Base-by-base conservation (phyloP, 768 basidiomycete species). In the Tulasnella calospora region DNA sequence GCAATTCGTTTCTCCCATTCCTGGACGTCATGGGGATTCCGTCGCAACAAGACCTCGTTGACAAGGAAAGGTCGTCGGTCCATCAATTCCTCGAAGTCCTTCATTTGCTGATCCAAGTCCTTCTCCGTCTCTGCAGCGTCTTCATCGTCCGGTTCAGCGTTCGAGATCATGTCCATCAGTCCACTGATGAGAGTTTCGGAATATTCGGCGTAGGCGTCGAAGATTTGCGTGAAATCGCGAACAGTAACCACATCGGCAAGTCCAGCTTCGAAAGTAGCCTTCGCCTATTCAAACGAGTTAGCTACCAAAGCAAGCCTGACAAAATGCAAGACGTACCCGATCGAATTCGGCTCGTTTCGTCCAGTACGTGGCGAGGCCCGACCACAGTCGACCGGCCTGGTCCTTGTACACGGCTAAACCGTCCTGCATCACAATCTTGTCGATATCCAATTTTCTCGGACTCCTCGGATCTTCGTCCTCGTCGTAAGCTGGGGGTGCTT, bases 1-100 rank as follows among this genome's bases (percentile, higher is more conserved):
- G 96, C 96, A 27, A 99, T 90, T 44, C 97, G 88, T 85, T 99
- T 99, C 86, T 99, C 98, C 98, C 98, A 99, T 84, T 99, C 98
- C 81, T 98, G 95, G 1, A 99, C 98, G 82, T 99, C 98, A 81
- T 98, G 94, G 6, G 95, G 94, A 87, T 99, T 99, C 82, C 98
- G 87, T 80, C 98, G 86, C 46, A 99, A 84, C 21, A 99, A 85
- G 17, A 99, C 98, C 82, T 98, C 96, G 82, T 99, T 99, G 71
- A 98, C 91, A 80, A 99, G 87, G 88, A 99, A 99, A 2, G 95
- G 97, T 83, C 98, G 85, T 71, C 96, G 88, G 83, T 99, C 98
- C 88, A 97, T 97, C 81, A 99, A 84, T 55, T 91, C 93, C 84
- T 98, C 97, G 82, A 99, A 96, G 79, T 92, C 92, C 83, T 92